Evolutionary conservation across 1,284 basidiomycete species (phyloP), one percentile per base, ranked within the genome.

Genomic region (Mycena citricolor): DNA sequence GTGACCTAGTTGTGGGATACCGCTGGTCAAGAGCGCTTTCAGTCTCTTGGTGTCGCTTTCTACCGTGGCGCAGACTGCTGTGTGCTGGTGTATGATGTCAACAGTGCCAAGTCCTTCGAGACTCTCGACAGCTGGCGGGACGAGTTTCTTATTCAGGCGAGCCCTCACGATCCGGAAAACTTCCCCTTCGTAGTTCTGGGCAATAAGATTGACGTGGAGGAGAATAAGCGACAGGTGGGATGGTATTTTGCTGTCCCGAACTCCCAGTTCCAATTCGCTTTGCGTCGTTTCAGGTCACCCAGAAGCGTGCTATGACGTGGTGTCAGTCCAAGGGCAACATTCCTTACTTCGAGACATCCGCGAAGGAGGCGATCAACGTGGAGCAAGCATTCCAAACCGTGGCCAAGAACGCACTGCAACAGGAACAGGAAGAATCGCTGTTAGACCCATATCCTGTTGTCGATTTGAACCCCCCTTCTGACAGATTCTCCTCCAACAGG

Each of bases 291-390:
- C 54, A 94, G 92, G 94, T 98, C 20, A 94, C 93, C 8, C 97
- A 99, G 83, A 99, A 99, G 69, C 89, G 97, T 40, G 97, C 97
- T 17, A 98, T 99, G 94, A 92, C 93, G 8, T 99, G 97, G 97
- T 99, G 97, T 69, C 94, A 99, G 64, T 89, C 92, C 53, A 99
- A 99, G 73, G 97, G 97, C 61, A 98, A 98, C 70, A 98, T 99
- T 57, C 97, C 97, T 12, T 99, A 99, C 70, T 99, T 99, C 68
- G 97, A 99, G 74, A 99, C 97, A 1, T 98, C 95, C 8, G 97
- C 97, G 32, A 99, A 99, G 73, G 97, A 99, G 68, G 95, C 97
- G 14, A 98, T 99, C 77, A 99, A 99, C 60, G 95, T 99, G 46
- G 97, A 99, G 66, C 94, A 98, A 69, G 97, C 97, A 4, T 99